Base-by-base conservation (phyloP, 225 moss, liverwort and hornwort species). In the Bryum argenteum region DNA sequence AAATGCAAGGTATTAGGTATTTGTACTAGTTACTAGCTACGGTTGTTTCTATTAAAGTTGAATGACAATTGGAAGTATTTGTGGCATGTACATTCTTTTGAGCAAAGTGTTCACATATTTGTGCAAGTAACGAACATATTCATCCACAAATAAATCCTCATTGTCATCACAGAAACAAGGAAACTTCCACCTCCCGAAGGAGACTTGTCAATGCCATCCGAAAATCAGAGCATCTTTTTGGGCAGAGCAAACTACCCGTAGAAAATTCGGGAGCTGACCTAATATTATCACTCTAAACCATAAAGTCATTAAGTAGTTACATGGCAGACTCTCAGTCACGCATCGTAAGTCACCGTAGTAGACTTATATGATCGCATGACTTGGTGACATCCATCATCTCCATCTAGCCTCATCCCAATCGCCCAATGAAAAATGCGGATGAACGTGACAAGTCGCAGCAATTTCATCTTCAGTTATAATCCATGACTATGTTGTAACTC, bases 1-100 rank as follows among this genome's bases (percentile, higher is more conserved):
- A 53, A 53, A 53, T 53, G 53, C 53, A 53, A 20, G 53, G 53
- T 53, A 53, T 18, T 53, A 53, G 53, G 53, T 8, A 53, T 53
- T 53, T 1, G 1, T 53, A 6, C 53, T 19, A 8, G 6, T 53
- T 8, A 53, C 53, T 20, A 18, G 53, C 53, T 53, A 53, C n/a
- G 53, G 19, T 18, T 18, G 53, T 43, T n/a, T 8, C 43, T 8
- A 2, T 43, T 7, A n/a, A n/a, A n/a, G n/a, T n/a, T n/a, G n/a
- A n/a, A n/a, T n/a, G n/a, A n/a, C n/a, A n/a, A n/a, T n/a, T n/a
- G n/a, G n/a, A n/a, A n/a, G n/a, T n/a, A n/a, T n/a, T n/a, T n/a
- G n/a, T n/a, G n/a, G n/a, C n/a, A n/a, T n/a, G n/a, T n/a, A n/a
- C n/a, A n/a, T n/a, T n/a, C n/a, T n/a, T n/a, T n/a, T n/a, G n/a